Percentiles rank a stretch among this genome's conserved stretches.
These are phyloP conservation scores for Hemisphaericaspora lyxosophila DNA, from an alignment of 1,139 yeast genomes.

Conservation along the genomic window DNA sequence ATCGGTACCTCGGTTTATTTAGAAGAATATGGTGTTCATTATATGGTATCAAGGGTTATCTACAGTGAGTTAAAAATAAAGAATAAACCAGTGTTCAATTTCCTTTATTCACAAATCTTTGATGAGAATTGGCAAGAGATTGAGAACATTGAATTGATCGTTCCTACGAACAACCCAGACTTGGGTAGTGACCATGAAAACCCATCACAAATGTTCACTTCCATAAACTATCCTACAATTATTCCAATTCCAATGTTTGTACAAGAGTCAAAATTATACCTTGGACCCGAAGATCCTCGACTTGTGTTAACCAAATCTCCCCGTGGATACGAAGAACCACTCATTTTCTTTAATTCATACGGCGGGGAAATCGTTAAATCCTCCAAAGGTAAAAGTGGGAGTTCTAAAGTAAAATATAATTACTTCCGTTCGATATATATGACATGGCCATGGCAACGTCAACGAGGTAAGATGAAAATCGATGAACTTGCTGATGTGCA, in stretches of 20 bases:
- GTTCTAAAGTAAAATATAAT: slow-evolving; percentile 3
- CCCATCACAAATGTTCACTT: slow-evolving; percentile 2
- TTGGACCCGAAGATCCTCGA: slow-evolving; percentile 47
- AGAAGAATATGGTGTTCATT: slow-evolving; percentile 33
- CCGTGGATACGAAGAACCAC: slow-evolving; percentile 38
- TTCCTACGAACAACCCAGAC: slow-evolving; percentile 17
- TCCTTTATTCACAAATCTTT: slow-evolving; percentile 20
- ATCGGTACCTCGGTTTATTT: slow-evolving; percentile 36
- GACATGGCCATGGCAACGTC: slow-evolving; percentile 32
- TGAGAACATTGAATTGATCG: slow-evolving; percentile 20
- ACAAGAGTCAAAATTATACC: slow-evolving; percentile 19
- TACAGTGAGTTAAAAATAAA: slow-evolving; percentile 23
- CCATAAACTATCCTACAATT: slow-evolving; percentile 30
- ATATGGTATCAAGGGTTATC: slow-evolving; percentile 29
- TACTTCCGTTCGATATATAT: slow-evolving; percentile 25
- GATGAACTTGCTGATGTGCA: not conserved
- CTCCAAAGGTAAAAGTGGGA: not conserved
- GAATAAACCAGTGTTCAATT: slow-evolving; percentile 23
- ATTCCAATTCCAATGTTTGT: slow-evolving; percentile 32
- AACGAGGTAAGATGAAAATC: slow-evolving; percentile 23
- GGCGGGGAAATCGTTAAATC: slow-evolving; percentile 18
- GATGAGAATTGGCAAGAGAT: slow-evolving; percentile 30
- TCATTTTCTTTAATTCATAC: slow-evolving; percentile 33
- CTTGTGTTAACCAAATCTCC: slow-evolving; percentile 30
- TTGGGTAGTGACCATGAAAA: too few relatives aligned